A percentile compares a stretch with the other conserved stretches of the same genome.
phyloP scores from a whole-genome alignment of 805 yeast genomes.

The Blastobotrys mokoenaii region DNA sequence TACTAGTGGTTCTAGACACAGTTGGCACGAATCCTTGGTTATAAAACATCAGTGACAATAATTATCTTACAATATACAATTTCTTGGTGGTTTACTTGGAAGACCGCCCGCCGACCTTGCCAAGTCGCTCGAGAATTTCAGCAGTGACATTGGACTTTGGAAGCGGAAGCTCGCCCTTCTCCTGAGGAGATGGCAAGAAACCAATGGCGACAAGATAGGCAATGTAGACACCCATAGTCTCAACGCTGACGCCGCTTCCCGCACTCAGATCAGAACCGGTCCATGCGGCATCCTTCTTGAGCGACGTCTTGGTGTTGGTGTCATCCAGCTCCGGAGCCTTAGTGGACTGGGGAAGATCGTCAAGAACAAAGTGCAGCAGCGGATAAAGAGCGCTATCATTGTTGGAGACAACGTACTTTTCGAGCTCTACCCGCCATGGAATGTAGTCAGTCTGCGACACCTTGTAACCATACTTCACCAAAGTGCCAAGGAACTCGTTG shows the following conservation, averaged over 20 bases:
- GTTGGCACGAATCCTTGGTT: no score
- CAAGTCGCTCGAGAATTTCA: slow-evolving; percentile 6
- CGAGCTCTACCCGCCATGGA: slow-evolving; percentile 71
- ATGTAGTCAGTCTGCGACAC: slow-evolving; percentile 58
- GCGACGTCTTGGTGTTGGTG: slow-evolving; percentile 62
- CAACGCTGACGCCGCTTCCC: slow-evolving; percentile 68
- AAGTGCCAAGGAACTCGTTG: slow-evolving; percentile 60
- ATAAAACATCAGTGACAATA: no score
- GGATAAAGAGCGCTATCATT: slow-evolving; percentile 88
- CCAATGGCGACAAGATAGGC: slow-evolving; percentile 75
- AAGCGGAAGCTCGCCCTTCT: slow-evolving; percentile 25
- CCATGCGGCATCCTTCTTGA: slow-evolving; percentile 52
- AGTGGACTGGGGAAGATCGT: slow-evolving; percentile 81
- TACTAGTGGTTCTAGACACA: no score
- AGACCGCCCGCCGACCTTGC: slow-evolving; percentile 9
- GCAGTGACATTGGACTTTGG: slow-evolving; percentile 51
- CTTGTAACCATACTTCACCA: slow-evolving; percentile 65
- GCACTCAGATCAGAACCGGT: slow-evolving; percentile 57
- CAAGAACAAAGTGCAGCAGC: slow-evolving; percentile 86
- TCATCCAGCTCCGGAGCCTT: slow-evolving; percentile 96
- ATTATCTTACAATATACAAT: background rate
- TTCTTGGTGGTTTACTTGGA: slow-evolving; percentile 42
- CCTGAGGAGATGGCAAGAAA: slow-evolving; percentile 57
- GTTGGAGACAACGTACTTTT: slow-evolving; percentile 65
- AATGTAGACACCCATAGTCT: slow-evolving; percentile 66